A percentile compares a stretch with the other conserved stretches of the same genome.
Conservation (phyloP, 1,139 yeast genomes). For the Candida sanyaensis region DNA sequence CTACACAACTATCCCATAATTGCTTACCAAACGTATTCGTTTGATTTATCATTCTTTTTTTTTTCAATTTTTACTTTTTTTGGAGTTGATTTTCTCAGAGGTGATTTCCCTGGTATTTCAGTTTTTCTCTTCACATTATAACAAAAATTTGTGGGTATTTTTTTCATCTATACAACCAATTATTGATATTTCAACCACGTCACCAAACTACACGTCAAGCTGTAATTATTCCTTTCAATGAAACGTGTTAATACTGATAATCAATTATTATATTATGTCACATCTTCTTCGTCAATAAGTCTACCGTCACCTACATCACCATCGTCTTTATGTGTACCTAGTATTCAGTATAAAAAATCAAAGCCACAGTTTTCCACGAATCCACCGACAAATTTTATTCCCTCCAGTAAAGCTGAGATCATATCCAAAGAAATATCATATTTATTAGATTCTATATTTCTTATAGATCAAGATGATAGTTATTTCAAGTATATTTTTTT, state of each 20-base stretch:
- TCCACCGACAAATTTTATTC: not conserved
- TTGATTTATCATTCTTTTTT: too few species aligned
- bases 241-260: conserved; percentile 1
- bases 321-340: not conserved
- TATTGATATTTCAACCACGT: too few species aligned
- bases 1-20: too few species aligned
- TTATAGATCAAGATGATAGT: conserved; percentile 6
- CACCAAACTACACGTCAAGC: too few species aligned
- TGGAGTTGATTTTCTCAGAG: too few species aligned
- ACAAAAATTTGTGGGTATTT: too few species aligned
- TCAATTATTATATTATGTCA: not conserved
- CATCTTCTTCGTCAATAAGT: not conserved
- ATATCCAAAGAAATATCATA: not conserved
- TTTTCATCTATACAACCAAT: too few species aligned
- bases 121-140: too few species aligned
- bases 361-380: not conserved
- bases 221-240: not conserved
- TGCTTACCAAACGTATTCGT: too few species aligned
- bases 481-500: conserved; percentile 22
- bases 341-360: not conserved
- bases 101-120: too few species aligned
- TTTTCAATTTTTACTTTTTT: too few species aligned
- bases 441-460: not conserved
- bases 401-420: not conserved
- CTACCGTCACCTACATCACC: not conserved